Evolutionary conservation across 805 yeast species (phyloP).

Genomic region (Candida ipomoeae): DNA sequence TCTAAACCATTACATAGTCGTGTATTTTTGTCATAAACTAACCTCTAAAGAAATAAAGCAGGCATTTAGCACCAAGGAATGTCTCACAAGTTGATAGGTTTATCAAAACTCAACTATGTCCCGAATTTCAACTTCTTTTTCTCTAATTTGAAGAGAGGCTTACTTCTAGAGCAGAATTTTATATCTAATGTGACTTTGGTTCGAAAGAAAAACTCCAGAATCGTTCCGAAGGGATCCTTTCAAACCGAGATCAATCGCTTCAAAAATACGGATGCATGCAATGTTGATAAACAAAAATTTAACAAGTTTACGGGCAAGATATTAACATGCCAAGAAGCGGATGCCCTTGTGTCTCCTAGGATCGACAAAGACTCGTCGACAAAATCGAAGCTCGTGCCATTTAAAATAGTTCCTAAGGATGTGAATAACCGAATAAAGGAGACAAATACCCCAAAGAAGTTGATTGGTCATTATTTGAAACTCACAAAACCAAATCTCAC

Average conservation of each 20-base stretch:
- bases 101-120: constrained; percentile 21
- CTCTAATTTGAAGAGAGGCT: constrained; percentile 30
- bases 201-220: constrained; percentile 2
- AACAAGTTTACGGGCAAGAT: constrained; percentile 41
- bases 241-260: background rate
- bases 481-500: constrained; percentile 90
- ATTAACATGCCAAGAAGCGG: constrained; percentile 42
- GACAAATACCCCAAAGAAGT: constrained; percentile 16
- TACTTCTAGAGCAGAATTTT: constrained; percentile 31
- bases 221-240: background rate
- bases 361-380: background rate
- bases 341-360: constrained; percentile 13
- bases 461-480: constrained; percentile 59
- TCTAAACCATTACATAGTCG: constrained; percentile 7
- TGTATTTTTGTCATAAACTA: constrained; percentile 10
- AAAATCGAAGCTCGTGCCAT: constrained; percentile 43
- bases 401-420: constrained; percentile 46
- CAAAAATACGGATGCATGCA: constrained; percentile 9
- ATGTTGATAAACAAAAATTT: constrained; percentile 16
- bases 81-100: constrained; percentile 18
- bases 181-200: constrained; percentile 28
- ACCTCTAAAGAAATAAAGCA: background rate
- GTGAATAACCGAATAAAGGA: constrained; percentile 2
- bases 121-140: constrained; percentile 34
- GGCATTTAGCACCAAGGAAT: constrained; percentile 7